phyloP scores from a whole-genome alignment of 2,329 filamentous ascomycete species.

The Alternaria hordeiaustralica region DNA sequence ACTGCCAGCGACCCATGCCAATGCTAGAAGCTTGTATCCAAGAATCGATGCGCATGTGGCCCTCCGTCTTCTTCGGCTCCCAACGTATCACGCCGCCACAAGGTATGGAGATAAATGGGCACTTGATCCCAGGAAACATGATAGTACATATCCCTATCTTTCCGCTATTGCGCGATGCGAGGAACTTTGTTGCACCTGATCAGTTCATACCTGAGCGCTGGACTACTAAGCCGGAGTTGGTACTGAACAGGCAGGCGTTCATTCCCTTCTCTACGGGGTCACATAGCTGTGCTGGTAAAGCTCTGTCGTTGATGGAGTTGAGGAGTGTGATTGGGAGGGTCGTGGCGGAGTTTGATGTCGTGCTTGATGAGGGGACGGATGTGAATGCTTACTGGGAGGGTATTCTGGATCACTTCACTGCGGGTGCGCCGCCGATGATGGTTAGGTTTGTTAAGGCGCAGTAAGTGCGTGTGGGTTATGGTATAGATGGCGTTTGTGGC shows the following conservation, averaged over 20 bases:
- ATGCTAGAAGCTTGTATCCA: constrained; percentile 33
- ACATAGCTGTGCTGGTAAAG: constrained; percentile 72
- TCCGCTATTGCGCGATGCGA: constrained; percentile 22
- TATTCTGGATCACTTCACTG: constrained; percentile 34
- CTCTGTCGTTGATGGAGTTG: constrained; percentile 68
- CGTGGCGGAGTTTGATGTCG: constrained; percentile 64
- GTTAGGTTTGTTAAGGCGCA: constrained; percentile 19
- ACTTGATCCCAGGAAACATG: constrained; percentile 37
- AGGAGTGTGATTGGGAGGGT: constrained; percentile 64
- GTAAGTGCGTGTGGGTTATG: background rate
- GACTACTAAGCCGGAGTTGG: constrained; percentile 24
- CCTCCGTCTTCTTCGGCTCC: constrained; percentile 32
- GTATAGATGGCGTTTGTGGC: background rate
- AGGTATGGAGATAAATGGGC: constrained; percentile 30
- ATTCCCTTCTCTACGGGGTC: constrained; percentile 73
- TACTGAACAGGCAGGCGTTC: constrained; percentile 60
- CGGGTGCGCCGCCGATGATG: constrained; percentile 25
- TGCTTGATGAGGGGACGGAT: constrained; percentile 24
- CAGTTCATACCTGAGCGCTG: constrained; percentile 37
- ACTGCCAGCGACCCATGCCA: constrained; percentile 17
- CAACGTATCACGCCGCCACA: constrained; percentile 40
- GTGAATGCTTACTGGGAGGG: constrained; percentile 22
- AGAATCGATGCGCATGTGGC: constrained; percentile 37
- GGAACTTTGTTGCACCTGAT: constrained; percentile 27
- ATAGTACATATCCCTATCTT: constrained; percentile 31